Evolutionary conservation across 345 rosid genomes (phyloP).

Genomic region (Aurinia saxatilis): DNA sequence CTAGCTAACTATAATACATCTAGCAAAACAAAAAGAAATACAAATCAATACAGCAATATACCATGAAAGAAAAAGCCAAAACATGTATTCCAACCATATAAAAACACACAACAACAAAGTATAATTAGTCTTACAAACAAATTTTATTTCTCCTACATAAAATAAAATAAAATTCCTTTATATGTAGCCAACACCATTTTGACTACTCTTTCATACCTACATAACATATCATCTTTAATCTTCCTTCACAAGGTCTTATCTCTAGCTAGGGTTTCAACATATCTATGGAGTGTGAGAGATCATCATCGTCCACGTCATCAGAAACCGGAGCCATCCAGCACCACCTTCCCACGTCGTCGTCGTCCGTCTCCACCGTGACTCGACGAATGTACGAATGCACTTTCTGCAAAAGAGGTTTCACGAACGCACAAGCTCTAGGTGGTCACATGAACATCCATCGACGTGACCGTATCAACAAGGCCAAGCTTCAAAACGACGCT

Average conservation of each 20-base stretch:
- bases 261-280: slow-evolving; percentile 16
- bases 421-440: slow-evolving; percentile 90
- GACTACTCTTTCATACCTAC: not conserved
- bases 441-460: slow-evolving; percentile 97
- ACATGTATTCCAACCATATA: slow-evolving; percentile 20
- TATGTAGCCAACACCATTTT: slow-evolving; percentile 7
- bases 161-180: slow-evolving; percentile 16
- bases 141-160: not conserved
- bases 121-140: not conserved
- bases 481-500: slow-evolving; percentile 29
- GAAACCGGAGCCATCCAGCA: slow-evolving; percentile 11
- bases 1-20: not conserved
- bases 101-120: not conserved
- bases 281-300: slow-evolving; percentile 27
- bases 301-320: slow-evolving; percentile 27
- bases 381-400: slow-evolving; percentile 54
- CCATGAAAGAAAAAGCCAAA: slow-evolving; percentile 15
- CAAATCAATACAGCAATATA: not conserved
- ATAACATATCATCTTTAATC: not conserved
- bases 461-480: slow-evolving; percentile 63
- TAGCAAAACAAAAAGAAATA: not conserved
- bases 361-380: slow-evolving; percentile 26
- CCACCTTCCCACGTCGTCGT: not conserved
- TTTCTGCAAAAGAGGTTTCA: slow-evolving; percentile 91
- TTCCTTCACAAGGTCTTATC: not conserved